Base-by-base conservation (phyloP, 2,329 filamentous ascomycete species). In the Fusarium anguioides region DNA sequence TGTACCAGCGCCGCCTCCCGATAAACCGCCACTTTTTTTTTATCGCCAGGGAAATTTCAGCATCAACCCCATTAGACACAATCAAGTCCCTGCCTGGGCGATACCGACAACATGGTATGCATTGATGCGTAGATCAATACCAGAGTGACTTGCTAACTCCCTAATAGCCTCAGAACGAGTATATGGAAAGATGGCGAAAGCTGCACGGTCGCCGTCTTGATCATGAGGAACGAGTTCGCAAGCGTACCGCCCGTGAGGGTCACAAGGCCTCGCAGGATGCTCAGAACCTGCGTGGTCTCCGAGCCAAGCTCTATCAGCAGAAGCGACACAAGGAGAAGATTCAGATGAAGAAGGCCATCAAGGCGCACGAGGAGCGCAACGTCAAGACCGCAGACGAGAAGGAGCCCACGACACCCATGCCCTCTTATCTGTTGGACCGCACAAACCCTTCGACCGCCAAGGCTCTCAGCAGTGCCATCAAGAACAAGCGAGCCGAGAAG, bases 271-370 rank as follows among this genome's bases (percentile, higher is more conserved):
- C 92, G 48, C 87, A 96, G 76, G 91, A 97, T 82, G 94, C 96
- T 23, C 95, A 98, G 84, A 97, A 96, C 80, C 86, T 97, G 75
- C 91, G 92, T 64, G 96, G 96, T 69, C 88, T 98, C 73, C 87
- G 93, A 66, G 96, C 96, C 72, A 99, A 99, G 86, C 84, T 97
- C 75, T 90, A 96, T 83, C 91, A 95, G 80, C 90, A 98, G 87
- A 93, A 94, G 85, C 89, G 96, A 24, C 92, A 94, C 83, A 91
- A 94, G 79, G 94, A 99, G 85, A 99, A 99, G 90, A 97, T 97
- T 78, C 93, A 97, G 86, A 94, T 97, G 91, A 91, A 91, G 81
- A 97, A 97, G 86, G 84, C 89, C 75, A 96, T 99, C 87, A 93
- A 92, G 82, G 91, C 93, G 41, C 93, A 97, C 83, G 96, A 99